These are phyloP conservation scores for Calvatia gigantea DNA, from an alignment of 768 basidiomycete genomes.

Conservation along the genomic window DNA sequence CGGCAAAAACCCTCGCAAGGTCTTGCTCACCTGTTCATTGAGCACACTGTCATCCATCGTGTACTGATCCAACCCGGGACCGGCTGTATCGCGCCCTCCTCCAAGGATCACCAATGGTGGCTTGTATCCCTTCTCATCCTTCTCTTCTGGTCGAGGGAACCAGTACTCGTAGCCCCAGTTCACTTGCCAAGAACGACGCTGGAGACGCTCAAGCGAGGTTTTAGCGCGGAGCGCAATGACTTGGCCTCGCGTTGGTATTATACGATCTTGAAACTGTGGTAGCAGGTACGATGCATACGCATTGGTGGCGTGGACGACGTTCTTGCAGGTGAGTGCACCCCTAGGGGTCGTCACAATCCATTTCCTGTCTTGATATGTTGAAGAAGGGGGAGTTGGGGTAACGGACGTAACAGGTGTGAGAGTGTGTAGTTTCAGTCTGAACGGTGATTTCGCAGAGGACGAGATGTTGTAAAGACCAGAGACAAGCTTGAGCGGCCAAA, in stretches of 20 bases:
- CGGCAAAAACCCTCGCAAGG: conserved; percentile 59
- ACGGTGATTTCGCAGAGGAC: conserved; percentile 16
- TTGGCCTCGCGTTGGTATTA: conserved; percentile 75
- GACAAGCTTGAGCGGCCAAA: conserved; percentile 84
- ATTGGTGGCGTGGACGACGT: conserved; percentile 86
- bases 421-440: conserved; percentile 62
- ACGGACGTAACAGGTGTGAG: conserved; percentile 64
- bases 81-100: conserved; percentile 51
- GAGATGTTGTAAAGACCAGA: conserved; percentile 46
- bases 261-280: conserved; percentile 39
- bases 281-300: conserved; percentile 77
- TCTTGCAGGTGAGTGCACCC: conserved; percentile 55
- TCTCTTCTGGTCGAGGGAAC: conserved; percentile 62
- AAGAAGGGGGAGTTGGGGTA: conserved; percentile 13
- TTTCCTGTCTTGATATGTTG: neutral
- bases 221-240: conserved; percentile 40
- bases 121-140: conserved; percentile 21
- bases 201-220: conserved; percentile 35
- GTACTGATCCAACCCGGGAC: conserved; percentile 45
- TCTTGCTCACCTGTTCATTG: conserved; percentile 41
- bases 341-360: conserved; percentile 48
- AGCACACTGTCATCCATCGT: conserved; percentile 55
- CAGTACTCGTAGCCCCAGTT: conserved; percentile 68
- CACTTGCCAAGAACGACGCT: conserved; percentile 44
- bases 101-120: conserved; percentile 68